Evolutionary conservation across 768 basidiomycete genomes (phyloP).

Genomic region (Fomitopsis serialis): DNA sequence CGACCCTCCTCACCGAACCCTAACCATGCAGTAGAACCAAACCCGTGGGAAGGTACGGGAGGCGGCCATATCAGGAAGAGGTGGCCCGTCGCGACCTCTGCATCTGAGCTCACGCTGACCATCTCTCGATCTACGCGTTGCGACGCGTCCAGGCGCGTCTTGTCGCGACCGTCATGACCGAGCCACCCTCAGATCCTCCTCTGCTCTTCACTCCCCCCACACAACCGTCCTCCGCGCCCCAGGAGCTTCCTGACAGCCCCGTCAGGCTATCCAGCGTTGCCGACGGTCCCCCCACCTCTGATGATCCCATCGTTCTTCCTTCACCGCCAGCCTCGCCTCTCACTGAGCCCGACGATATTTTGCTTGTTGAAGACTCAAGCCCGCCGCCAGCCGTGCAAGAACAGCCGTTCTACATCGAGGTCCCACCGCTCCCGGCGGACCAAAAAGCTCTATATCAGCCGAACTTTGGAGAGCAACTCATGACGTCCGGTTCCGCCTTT

Average conservation of each 20-base stretch:
- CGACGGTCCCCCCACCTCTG: not conserved
- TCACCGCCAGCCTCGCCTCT: conserved; percentile 1
- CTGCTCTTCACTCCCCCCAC: not conserved
- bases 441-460: conserved; percentile 3
- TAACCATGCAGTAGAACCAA: not conserved
- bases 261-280: not conserved
- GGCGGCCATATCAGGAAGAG: not conserved
- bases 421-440: conserved; percentile 6
- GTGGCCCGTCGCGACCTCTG: not conserved
- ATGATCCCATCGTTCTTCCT: conserved; percentile 3
- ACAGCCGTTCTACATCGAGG: not conserved
- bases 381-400: not conserved
- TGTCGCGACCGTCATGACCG: conserved; percentile 4
- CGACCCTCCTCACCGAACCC: not conserved
- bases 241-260: not conserved
- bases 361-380: not conserved
- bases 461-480: conserved; percentile 6
- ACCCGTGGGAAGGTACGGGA: not conserved
- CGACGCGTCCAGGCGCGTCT: conserved; percentile 11
- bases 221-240: conserved; percentile 2
- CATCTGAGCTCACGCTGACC: not conserved
- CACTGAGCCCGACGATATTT: not conserved
- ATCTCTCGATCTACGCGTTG: not conserved
- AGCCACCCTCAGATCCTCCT: conserved; percentile 1
- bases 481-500: conserved; percentile 9